A percentile compares a stretch with the other conserved stretches of the same genome.
Evolutionary conservation across 768 basidiomycete genomes (phyloP).

Genomic region (Naematelia encephala): DNA sequence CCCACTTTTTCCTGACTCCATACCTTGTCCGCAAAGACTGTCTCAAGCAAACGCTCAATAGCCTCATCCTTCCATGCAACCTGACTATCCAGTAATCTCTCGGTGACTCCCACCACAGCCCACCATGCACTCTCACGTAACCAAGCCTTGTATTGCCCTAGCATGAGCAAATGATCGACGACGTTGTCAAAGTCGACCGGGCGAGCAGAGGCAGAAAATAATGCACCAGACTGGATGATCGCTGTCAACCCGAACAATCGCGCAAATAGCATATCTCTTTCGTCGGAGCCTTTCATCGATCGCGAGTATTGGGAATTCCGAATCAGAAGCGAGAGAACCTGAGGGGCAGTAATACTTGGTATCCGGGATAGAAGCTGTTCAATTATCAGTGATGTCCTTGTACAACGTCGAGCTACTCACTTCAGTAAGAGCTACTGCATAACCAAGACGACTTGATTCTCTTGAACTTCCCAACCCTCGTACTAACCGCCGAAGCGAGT

Average conservation of each 20-base stretch:
- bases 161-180: constrained; percentile 60
- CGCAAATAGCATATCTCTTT: constrained; percentile 87
- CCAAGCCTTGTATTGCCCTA: constrained; percentile 86
- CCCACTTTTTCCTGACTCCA: constrained; percentile 93
- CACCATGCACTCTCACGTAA: constrained; percentile 88
- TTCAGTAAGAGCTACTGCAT: constrained; percentile 93
- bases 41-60: constrained; percentile 56
- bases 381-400: background rate
- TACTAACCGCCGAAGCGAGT: constrained; percentile 80
- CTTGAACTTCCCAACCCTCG: constrained; percentile 86
- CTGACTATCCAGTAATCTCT: constrained; percentile 59
- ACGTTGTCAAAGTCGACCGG: constrained; percentile 61
- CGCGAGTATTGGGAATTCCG: constrained; percentile 68
- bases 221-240: constrained; percentile 77
- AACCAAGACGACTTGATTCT: constrained; percentile 90
- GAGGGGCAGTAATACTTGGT: constrained; percentile 69
- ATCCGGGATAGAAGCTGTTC: constrained; percentile 72
- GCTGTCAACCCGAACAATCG: constrained; percentile 84
- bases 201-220: constrained; percentile 63
- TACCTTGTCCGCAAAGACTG: constrained; percentile 57
- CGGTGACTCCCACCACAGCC: constrained; percentile 64
- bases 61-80: constrained; percentile 72
- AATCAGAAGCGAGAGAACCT: constrained; percentile 71
- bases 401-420: constrained; percentile 54
- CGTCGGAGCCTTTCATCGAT: constrained; percentile 83